Percentiles rank a stretch among this genome's conserved stretches.
These are phyloP conservation scores for Filosporella fistucella DNA, from an alignment of 495 filamentous ascomycete genomes.

Conservation along the genomic window DNA sequence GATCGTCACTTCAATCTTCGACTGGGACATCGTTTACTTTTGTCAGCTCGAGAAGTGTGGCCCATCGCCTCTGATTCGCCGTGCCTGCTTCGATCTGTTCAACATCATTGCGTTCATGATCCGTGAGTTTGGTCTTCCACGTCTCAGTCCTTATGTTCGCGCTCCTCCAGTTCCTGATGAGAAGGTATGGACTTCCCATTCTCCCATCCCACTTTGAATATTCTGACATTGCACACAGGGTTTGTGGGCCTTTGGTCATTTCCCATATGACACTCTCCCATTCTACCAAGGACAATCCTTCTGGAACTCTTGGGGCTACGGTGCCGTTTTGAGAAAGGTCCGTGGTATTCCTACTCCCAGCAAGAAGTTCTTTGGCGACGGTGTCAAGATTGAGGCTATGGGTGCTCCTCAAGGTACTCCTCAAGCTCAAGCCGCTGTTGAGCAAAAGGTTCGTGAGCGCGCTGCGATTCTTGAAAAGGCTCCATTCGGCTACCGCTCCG, in stretches of 20 bases:
- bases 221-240: neutral
- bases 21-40: constrained; percentile 3
- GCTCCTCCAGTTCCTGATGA: neutral
- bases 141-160: neutral
- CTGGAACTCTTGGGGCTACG: constrained; percentile 3
- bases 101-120: neutral
- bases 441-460: constrained; percentile 6
- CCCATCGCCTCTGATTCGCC: constrained; percentile 5
- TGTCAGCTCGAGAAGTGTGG: constrained; percentile 7
- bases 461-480: constrained; percentile 3
- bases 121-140: neutral
- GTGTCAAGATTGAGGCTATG: constrained; percentile 7
- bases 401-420: neutral
- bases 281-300: constrained; percentile 7
- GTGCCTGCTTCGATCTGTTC: constrained; percentile 1
- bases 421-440: constrained; percentile 2
- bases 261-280: constrained; percentile 9
- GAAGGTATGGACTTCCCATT: constrained; percentile 1
- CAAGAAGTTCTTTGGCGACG: neutral
- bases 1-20: constrained; percentile 1
- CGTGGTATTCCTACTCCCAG: constrained; percentile 2
- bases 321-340: neutral
- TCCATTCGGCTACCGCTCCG: constrained; percentile 1
- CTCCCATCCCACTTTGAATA: neutral
- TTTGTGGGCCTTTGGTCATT: constrained; percentile 7